Evolutionary conservation across 1,139 yeast genomes (phyloP).

Genomic region (Casaregolazyma suthepensis): DNA sequence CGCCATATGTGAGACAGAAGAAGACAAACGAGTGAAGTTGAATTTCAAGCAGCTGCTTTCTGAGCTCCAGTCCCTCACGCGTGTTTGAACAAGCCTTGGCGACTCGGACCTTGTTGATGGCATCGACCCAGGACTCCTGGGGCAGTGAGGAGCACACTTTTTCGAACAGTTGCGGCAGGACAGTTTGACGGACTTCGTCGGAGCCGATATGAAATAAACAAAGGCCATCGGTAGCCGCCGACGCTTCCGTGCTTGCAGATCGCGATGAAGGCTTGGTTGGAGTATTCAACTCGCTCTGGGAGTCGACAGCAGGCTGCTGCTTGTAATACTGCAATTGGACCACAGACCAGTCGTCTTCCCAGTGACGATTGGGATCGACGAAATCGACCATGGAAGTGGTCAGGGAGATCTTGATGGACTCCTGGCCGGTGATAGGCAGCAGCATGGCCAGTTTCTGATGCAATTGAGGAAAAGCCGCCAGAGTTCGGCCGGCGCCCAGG

Average conservation of each 20-base stretch:
- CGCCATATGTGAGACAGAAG: conserved; percentile 45
- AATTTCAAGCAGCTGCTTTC: conserved; percentile 55
- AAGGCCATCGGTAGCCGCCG: conserved; percentile 22
- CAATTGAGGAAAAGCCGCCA: conserved; percentile 28
- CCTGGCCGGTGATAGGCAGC: conserved; percentile 25
- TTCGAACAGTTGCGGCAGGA: conserved; percentile 57
- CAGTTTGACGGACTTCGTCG: conserved; percentile 23
- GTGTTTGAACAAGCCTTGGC: conserved; percentile 68
- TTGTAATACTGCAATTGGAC: conserved; percentile 28
- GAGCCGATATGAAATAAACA: conserved; percentile 22
- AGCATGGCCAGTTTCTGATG: conserved; percentile 28
- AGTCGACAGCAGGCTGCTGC: conserved; percentile 7
- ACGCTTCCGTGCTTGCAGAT: not conserved
- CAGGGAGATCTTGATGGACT: conserved; percentile 17
- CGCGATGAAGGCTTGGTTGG: conserved; percentile 10
- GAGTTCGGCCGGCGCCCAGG: conserved; percentile 35
- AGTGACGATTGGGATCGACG: conserved; percentile 20
- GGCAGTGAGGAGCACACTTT: conserved; percentile 58
- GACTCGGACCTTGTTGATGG: conserved; percentile 53
- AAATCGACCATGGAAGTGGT: conserved; percentile 22
- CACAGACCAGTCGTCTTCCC: conserved; percentile 24
- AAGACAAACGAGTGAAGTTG: conserved; percentile 67
- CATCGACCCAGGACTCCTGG: conserved; percentile 55
- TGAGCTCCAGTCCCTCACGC: conserved; percentile 46
- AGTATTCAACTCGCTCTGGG: conserved; percentile 4